Base-by-base conservation (phyloP, 1,284 basidiomycete genomes). In the Earliella scabrosa region DNA sequence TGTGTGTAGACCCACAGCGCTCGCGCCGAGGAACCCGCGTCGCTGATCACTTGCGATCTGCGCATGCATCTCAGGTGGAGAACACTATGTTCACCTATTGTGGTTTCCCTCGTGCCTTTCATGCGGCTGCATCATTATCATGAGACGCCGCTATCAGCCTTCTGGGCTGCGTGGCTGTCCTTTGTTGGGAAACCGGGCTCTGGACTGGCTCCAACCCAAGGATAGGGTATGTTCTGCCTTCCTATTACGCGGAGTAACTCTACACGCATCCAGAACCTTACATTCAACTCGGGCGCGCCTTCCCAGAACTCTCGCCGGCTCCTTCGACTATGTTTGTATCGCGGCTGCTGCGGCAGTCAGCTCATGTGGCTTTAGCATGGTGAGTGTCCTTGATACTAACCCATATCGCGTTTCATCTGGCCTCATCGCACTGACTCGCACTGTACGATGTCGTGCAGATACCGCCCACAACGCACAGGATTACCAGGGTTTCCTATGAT, bases 1-100 rank as follows among this genome's bases (percentile, higher is more conserved):
- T 51, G 36, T 32, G 50, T 24, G n/a, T 24, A 5, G 23, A 24
- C 34, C 21, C 23, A 23, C 34, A 24, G 32, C 27, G 24, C 18
- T 40, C 40, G 40, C 40, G 34, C 41, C 50, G 32, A 36, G 43
- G 23, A 43, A 21, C 36, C 31, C 16, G 50, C 41, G 16, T 35
- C 41, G 50, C 50, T 44, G 40, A 51, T 51, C 50, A 13, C n/a
- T 23, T 21, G 24, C 41, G 50, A 51, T 51, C 50, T 36, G 41
- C 50, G n/a, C 24, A 14, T 18, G 21, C 40, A 24, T 24, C 50
- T 51, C 24, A 13, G 41, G 31, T 24, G 35, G 41, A 41, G 39
- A 41, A 34, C 18, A n/a, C 31, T 51, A 23, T 44, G 40, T 44
- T n/a, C 32, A 35, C 50, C n/a, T 23, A 27, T 10, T 8, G 16